A percentile compares a stretch with the other conserved stretches of the same genome.
Conservation (phyloP, 2,329 filamentous ascomycete species). For the Hypoxylon sp. region DNA sequence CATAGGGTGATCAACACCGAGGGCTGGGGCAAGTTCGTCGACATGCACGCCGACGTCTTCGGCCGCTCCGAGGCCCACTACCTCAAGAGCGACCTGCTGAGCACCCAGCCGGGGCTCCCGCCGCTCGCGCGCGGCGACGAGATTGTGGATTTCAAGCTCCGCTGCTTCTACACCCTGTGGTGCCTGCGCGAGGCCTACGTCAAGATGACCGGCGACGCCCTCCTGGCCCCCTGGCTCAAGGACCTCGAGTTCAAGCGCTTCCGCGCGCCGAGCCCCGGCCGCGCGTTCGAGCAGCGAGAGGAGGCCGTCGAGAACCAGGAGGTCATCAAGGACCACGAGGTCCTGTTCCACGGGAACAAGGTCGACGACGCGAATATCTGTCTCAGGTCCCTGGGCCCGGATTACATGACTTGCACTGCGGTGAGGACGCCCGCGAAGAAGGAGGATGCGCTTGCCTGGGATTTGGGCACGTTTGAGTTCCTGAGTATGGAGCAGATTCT, state of each 20-base stretch:
- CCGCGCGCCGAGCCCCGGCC: conserved; percentile 64
- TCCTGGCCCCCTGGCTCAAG: conserved; percentile 80
- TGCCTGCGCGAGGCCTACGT: conserved; percentile 86
- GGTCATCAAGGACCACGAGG: conserved; percentile 56
- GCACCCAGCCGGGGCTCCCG: conserved; percentile 43
- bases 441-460: conserved; percentile 58
- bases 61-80: conserved; percentile 72
- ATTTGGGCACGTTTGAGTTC: conserved; percentile 60
- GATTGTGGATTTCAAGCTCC: conserved; percentile 73
- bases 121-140: conserved; percentile 51
- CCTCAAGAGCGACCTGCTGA: conserved; percentile 66
- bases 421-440: conserved; percentile 60
- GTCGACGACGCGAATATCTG: conserved; percentile 62
- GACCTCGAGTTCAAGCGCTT: conserved; percentile 79
- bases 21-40: conserved; percentile 78
- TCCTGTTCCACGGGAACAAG: conserved; percentile 58
- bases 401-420: conserved; percentile 70
- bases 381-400: conserved; percentile 61
- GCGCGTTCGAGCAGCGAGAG: conserved; percentile 49
- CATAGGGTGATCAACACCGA: conserved; percentile 65
- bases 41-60: conserved; percentile 81
- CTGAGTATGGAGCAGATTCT: conserved; percentile 64
- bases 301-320: conserved; percentile 56
- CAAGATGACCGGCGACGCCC: conserved; percentile 85
- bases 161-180: conserved; percentile 83